Conservation (phyloP, 2,329 filamentous ascomycete genomes). For the Colletotrichum abscissum region DNA sequence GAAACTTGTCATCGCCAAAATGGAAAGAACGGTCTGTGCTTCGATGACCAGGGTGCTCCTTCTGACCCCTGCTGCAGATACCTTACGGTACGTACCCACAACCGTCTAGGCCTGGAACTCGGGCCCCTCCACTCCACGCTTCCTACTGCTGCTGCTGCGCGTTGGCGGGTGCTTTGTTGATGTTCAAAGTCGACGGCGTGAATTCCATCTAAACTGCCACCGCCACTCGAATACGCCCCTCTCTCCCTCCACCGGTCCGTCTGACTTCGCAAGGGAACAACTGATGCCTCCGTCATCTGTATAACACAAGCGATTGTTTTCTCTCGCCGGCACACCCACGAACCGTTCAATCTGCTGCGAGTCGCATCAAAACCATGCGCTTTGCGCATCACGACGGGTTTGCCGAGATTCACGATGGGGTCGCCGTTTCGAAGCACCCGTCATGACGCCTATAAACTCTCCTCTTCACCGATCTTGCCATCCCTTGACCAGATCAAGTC, state of each 20-base stretch:
- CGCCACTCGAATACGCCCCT: neutral
- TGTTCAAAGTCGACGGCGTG: neutral
- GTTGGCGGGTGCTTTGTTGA: conserved; percentile 14
- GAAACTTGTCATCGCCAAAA: neutral
- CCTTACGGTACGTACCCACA: neutral
- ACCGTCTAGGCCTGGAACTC: neutral
- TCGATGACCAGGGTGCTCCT: neutral
- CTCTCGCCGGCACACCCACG: neutral
- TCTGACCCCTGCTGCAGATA: neutral
- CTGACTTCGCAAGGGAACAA: neutral
- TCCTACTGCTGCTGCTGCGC: neutral
- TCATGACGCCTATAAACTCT: conserved; percentile 45
- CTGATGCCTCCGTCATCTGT: neutral
- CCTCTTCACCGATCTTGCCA: conserved; percentile 68
- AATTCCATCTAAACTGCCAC: neutral
- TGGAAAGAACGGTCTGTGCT: neutral
- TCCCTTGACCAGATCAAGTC: conserved; percentile 61
- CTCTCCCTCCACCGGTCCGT: neutral
- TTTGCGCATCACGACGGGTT: conserved; percentile 54
- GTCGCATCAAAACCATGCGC: conserved; percentile 54
- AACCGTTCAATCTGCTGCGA: conserved; percentile 43
- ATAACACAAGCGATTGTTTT: neutral
- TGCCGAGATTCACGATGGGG: conserved; percentile 46
- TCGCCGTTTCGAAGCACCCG: conserved; percentile 43
- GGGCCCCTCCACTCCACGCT: neutral